Percentiles rank a stretch among this genome's conserved stretches.
Evolutionary conservation across 768 basidiomycete species (phyloP).

Genomic region (Phlebiopsis gigantea): DNA sequence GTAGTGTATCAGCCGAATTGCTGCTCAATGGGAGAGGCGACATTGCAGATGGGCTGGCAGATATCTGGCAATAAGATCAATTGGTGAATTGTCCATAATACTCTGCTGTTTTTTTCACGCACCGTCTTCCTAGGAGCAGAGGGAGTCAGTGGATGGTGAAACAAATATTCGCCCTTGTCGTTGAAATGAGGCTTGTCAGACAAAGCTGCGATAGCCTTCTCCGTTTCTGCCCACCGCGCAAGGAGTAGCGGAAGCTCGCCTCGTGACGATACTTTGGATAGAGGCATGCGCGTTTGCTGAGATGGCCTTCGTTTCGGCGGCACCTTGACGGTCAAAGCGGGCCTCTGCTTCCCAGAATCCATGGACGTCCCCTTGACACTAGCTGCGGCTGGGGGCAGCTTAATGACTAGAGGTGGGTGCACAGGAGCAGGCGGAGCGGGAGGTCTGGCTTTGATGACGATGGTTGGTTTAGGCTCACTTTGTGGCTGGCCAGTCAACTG

Average conservation of each 20-base stretch:
- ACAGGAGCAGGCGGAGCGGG: not conserved
- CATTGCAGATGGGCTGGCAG: not conserved
- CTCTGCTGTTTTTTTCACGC: not conserved
- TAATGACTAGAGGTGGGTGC: not conserved
- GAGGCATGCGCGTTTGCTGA: not conserved
- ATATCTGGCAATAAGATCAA: not conserved
- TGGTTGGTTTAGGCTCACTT: not conserved
- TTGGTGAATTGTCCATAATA: not conserved
- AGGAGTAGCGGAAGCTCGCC: not conserved
- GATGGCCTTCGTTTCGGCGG: not conserved
- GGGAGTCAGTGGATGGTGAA: not conserved
- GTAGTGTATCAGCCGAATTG: not conserved
- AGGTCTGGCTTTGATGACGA: not conserved
- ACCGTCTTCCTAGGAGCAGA: not conserved
- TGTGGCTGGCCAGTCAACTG: not conserved
- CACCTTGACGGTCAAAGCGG: not conserved
- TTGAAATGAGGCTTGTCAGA: slow-evolving; percentile 7
- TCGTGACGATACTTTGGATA: not conserved
- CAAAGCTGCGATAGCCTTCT: not conserved
- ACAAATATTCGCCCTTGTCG: slow-evolving; percentile 8
- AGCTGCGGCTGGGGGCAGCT: not conserved
- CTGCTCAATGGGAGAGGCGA: not conserved
- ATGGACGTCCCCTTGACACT: not conserved
- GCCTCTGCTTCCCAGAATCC: not conserved
- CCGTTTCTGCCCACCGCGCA: not conserved